Base-by-base conservation (phyloP, 75 land plant genomes). In the Selaginella moellendorffii region DNA sequence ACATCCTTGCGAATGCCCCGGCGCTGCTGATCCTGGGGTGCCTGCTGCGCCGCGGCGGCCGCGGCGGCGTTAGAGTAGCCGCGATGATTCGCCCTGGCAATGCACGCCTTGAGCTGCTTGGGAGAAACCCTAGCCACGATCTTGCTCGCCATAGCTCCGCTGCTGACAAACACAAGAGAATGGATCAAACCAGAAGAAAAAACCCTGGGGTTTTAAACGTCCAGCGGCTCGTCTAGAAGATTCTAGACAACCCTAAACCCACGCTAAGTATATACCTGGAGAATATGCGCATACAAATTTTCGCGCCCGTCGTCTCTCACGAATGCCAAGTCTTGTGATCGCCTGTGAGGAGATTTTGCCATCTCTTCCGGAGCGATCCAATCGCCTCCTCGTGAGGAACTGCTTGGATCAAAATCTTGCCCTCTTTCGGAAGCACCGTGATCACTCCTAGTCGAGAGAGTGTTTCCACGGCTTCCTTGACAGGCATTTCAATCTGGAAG, bases 401-500 rank as follows among this genome's bases (percentile, higher is more conserved):
- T 36, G 46, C 46, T 5, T 14, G 46, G 46, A n/a, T n/a, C n/a
- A n/a, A n/a, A n/a, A 36, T 36, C 10, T 53, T 74, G 53, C 63
- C 74, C 54, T 68, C 53, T 25, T 26, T 18, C 18, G 23, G 1
- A 52, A 61, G 29, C 69, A 85, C 82, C 0, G 61, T 65, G 14
- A 82, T 79, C 5, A 90, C 71, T 2, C 80, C 84, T 59, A 90
- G 54, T 60, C 93, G 80, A 21, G 63, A 54, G 53, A 90, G 64
- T 17, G 78, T 76, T 23, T 75, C 69, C 31, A 79, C 29, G 20
- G 85, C 85, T 26, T 79, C 80, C 18, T 81, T 79, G 64, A 85
- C 66, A 0, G 88, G 88, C 97, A 90, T 90, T 60, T 87, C 74
- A 63, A 90, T 80, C 87, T 86, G 69, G 66, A 73, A 9, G 14